These are phyloP conservation scores for Sclerotinia glacialis DNA, from an alignment of 2,329 filamentous ascomycete species.

Conservation along the genomic window DNA sequence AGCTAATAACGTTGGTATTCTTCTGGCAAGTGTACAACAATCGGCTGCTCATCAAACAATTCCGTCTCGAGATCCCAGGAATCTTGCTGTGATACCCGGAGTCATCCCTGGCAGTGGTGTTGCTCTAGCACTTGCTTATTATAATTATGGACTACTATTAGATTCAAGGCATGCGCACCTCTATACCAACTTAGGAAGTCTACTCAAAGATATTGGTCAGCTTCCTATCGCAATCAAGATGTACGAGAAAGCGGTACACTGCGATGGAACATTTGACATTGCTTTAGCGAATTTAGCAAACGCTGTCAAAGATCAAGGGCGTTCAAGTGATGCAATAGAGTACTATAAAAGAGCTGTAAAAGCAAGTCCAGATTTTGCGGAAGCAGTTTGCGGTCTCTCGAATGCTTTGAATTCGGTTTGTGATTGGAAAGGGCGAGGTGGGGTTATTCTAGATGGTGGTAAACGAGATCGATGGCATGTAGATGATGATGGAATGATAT, in stretches of 20 bases:
- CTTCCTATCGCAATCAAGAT: slow-evolving; percentile 88
- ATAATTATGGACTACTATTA: slow-evolving; percentile 86
- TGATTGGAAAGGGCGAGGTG: slow-evolving; percentile 87
- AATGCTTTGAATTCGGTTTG: slow-evolving; percentile 97
- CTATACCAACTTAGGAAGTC: slow-evolving; percentile 91
- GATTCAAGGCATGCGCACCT: slow-evolving; percentile 91
- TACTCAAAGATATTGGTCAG: slow-evolving; percentile 95
- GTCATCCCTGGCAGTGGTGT: slow-evolving; percentile 83
- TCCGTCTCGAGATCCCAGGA: slow-evolving; percentile 36
- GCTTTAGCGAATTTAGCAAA: slow-evolving; percentile 95
- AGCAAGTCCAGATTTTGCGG: slow-evolving; percentile 93
- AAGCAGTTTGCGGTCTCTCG: slow-evolving; percentile 92
- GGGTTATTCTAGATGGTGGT: slow-evolving; percentile 70
- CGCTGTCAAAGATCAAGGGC: slow-evolving; percentile 93
- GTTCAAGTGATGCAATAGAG: slow-evolving; percentile 83
- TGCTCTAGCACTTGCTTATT: slow-evolving; percentile 85
- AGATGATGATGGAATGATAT: slow-evolving; percentile 75
- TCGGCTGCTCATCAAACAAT: slow-evolving; percentile 43
- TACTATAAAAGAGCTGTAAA: slow-evolving; percentile 89
- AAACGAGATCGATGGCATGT: slow-evolving; percentile 91
- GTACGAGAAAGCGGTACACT: slow-evolving; percentile 92
- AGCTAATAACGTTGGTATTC: slow-evolving; percentile 95
- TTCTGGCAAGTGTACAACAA: slow-evolving; percentile 92
- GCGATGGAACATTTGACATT: slow-evolving; percentile 94
- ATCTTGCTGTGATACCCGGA: slow-evolving; percentile 62